Base-by-base conservation (phyloP, 148 eudicot genomes). In the Rhododendron simsii region DNA sequence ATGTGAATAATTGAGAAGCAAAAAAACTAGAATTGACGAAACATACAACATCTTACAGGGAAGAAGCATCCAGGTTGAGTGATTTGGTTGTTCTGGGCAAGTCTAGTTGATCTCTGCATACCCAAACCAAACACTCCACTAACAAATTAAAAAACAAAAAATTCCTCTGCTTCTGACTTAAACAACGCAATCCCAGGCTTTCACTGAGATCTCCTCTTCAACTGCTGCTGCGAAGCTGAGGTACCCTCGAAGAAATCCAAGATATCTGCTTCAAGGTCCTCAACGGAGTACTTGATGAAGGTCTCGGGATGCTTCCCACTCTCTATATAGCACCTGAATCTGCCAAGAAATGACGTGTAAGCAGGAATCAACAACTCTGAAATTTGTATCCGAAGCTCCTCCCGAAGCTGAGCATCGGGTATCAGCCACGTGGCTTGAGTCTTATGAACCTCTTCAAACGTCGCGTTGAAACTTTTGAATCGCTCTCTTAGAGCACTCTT, bases 201-300 rank as follows among this genome's bases (percentile, higher is more conserved):
- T 89, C 88, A 91, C 87, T 89, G 92, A 82, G 95, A 93, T 86
- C 98, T 90, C 89, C 93, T 95, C 84, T 95, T 88, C 88, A 88
- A 88, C 81, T 93, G 98, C 82, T 96, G 98, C 1, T 30, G 76
- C 18, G 96, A 87, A 85, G 83, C 91, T 14, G 95, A 90, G 80
- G 59, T 88, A 85, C 97, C 98, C 87, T 95, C 98, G 16, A 95
- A 95, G 81, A 95, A 94, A 91, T 95, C 98, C 90, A 94, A 87
- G 81, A 94, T 92, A 7, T 94, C 91, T 50, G 86, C 80, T 88
- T 95, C 98, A 73, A 95, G 91, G 84, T 96, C 98, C 86, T 96
- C 98, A 86, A 89, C 94, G 1, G 98, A 91, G 85, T 89, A 96
- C 90, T 90, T 96, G 85, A 96, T 94, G 51, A 94, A 94, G 28